Conservation (phyloP, 2,329 filamentous ascomycete species). For the Endocalyx cinctus region DNA sequence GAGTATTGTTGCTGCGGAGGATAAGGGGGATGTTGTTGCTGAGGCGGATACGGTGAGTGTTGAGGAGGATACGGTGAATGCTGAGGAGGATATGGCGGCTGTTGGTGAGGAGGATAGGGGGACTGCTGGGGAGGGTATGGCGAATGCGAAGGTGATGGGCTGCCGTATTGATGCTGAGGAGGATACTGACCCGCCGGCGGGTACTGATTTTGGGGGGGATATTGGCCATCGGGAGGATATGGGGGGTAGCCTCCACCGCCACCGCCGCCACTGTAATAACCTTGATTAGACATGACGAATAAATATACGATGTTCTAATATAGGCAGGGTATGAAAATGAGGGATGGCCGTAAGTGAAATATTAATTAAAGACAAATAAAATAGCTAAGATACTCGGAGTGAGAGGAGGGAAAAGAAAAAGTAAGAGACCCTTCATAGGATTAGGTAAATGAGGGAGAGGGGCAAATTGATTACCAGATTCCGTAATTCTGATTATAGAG, state of each 20-base stretch:
- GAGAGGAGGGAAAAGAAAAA: too few species aligned
- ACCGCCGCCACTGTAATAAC: constrained; percentile 17
- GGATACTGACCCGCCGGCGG: constrained; percentile 5
- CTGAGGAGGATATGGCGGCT: constrained; percentile 8
- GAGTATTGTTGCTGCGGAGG: constrained; percentile 9
- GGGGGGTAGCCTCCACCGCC: constrained; percentile 10
- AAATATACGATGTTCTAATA: too few species aligned
- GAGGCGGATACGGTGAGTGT: constrained; percentile 18
- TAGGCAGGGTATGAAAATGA: too few species aligned
- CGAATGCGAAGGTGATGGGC: constrained; percentile 13
- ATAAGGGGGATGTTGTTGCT: constrained; percentile 12
- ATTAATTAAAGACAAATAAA: too few species aligned
- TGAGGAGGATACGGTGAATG: constrained; percentile 7
- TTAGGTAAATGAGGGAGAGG: too few species aligned
- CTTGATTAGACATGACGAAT: constrained; percentile 21
- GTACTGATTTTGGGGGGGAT: constrained; percentile 9
- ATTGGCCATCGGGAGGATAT: constrained; percentile 15
- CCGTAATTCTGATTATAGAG: too few species aligned
- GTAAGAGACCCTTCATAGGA: too few species aligned
- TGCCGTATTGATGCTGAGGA: constrained; percentile 10
- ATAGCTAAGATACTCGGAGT: too few species aligned
- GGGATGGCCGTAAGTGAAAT: too few species aligned
- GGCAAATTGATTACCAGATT: too few species aligned
- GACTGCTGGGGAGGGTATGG: constrained; percentile 16
- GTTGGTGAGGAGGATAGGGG: constrained; percentile 7